Conservation (phyloP, 495 filamentous ascomycete species). For the Glonium stellatum region DNA sequence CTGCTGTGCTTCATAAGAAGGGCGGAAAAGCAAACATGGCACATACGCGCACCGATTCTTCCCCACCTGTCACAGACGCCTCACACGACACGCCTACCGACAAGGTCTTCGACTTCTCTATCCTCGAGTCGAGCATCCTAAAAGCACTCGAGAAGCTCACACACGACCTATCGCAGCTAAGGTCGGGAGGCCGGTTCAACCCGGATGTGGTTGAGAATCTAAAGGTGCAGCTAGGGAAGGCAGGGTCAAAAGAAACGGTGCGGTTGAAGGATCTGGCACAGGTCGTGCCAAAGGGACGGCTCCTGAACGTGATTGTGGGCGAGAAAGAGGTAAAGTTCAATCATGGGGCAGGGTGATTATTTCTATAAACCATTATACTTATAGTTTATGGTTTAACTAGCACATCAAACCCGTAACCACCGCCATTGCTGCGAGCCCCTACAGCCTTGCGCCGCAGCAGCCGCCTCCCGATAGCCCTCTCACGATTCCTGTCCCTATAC, state of each 20-base stretch:
- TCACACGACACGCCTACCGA: constrained; percentile 21
- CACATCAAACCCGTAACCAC: constrained; percentile 66
- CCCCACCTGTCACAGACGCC: constrained; percentile 14
- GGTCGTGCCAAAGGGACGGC: constrained; percentile 64
- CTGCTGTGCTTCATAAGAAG: constrained; percentile 31
- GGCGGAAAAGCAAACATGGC: constrained; percentile 32
- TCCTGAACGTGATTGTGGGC: constrained; percentile 56
- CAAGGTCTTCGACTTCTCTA: constrained; percentile 63
- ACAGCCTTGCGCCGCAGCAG: constrained; percentile 65
- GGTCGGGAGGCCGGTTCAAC: constrained; percentile 61
- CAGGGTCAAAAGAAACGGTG: constrained; percentile 41
- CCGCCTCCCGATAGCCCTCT: constrained; percentile 58
- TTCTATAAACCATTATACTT: not conserved
- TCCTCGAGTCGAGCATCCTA: constrained; percentile 54
- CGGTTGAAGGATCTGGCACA: constrained; percentile 67
- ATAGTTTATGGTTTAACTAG: constrained; percentile 35
- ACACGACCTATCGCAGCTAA: constrained; percentile 59
- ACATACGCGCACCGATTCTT: constrained; percentile 21
- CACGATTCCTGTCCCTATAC: constrained; percentile 66
- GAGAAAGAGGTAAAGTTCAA: constrained; percentile 50
- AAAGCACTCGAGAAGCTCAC: constrained; percentile 50
- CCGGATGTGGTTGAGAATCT: constrained; percentile 59
- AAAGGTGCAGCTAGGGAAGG: constrained; percentile 46
- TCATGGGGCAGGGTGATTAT: not conserved
- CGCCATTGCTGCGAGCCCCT: constrained; percentile 59